Conservation (phyloP, 2,329 filamentous ascomycete genomes). For the Balansia obtecta region DNA sequence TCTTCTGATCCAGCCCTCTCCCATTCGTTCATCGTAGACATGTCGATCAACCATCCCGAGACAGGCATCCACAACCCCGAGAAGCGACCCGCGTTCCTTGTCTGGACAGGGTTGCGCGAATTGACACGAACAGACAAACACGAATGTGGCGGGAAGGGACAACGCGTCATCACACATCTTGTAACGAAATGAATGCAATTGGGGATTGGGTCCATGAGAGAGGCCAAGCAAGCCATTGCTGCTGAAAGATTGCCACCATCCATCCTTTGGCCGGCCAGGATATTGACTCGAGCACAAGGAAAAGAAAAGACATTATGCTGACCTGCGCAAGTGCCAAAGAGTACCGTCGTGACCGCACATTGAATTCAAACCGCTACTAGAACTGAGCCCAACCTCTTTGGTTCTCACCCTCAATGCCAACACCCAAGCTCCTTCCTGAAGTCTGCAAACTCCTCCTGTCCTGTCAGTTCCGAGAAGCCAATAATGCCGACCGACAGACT, state of each 20-base stretch:
- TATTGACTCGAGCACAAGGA: neutral
- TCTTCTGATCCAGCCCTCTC: neutral
- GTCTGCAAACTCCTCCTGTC: too few species aligned
- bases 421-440: too few species aligned
- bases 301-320: neutral
- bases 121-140: too few species aligned
- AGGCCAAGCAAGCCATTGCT: neutral
- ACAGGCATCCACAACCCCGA: neutral
- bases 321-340: neutral
- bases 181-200: too few species aligned
- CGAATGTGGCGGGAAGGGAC: too few species aligned
- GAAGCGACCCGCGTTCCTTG: neutral
- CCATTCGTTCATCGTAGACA: constrained; percentile 1
- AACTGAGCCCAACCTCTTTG: too few species aligned
- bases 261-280: neutral
- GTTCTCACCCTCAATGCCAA: too few species aligned
- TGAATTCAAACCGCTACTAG: too few species aligned
- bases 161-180: too few species aligned
- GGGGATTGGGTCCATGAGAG: neutral
- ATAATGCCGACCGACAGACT: too few species aligned
- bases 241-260: neutral
- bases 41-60: neutral
- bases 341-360: neutral
- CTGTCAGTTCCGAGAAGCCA: too few species aligned
- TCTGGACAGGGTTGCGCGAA: neutral